Evolutionary conservation across 2,329 filamentous ascomycete species (phyloP), one percentile per base, ranked within the genome.

Genomic region (Nigrograna mackinnonii): DNA sequence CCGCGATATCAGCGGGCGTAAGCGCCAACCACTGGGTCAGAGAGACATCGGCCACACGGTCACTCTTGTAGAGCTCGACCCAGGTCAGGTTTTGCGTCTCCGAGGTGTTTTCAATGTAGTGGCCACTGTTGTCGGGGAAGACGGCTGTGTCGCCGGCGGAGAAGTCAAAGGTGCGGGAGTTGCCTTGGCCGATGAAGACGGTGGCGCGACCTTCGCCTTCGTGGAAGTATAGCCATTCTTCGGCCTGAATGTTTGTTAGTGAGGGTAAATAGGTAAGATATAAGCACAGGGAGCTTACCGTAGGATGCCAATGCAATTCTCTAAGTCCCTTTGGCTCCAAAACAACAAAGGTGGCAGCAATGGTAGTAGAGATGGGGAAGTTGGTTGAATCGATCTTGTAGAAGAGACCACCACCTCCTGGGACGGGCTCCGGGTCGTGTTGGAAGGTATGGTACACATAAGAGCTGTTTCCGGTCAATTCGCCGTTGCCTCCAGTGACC

Each of bases 151-250:
- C 84, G n/a, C 85, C 84, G 4, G 82, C 76, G 2, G 69, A 70
- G 62, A 87, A 85, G 64, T 87, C 82, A 56, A 87, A 86, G 0
- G 84, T 87, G 5, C 84, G 76, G 3, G 84, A 77, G 41, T 79
- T 79, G 9, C 74, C 70, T 54, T 74, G 78, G 5, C 83, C 84
- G 35, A 82, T 80, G 60, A 86, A 87, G 3, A 85, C 79, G 0
- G 83, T 86, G 0, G 83, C 84, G 19, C 79, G 77, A 1, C 71
- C 84, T 2, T 73, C 66, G 18, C 84, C 85, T 45, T 79, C 71
- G 59, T 85, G 82, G 69, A 88, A 87, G 66, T 86, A 87, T 2
- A 87, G 66, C 84, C 85, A 87, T 61, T 87, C 84, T 53, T 86
- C 82, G 4, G 81, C 80, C 79, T 84, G 44, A 9, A 17, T 12